Conservation (phyloP, 2,329 filamentous ascomycete species). For the Fonsecaea monophora region DNA sequence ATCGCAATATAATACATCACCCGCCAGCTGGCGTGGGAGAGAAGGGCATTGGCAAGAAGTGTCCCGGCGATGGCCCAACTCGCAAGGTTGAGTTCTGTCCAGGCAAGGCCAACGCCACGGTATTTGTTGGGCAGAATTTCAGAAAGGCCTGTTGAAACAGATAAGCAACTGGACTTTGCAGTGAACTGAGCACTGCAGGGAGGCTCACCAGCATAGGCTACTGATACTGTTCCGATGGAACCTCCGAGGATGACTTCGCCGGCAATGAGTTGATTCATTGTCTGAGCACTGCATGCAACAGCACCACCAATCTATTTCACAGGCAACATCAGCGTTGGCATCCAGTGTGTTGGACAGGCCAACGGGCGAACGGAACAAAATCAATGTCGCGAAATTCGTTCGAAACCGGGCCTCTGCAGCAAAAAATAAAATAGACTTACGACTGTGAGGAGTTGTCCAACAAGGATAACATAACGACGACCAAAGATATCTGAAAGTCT, state of each 20-base stretch:
- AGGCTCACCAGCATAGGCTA: conserved; percentile 30
- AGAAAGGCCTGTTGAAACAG: conserved; percentile 25
- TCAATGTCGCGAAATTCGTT: not conserved
- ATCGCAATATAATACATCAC: conserved; percentile 60
- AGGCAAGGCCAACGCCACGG: conserved; percentile 32
- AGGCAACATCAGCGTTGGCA: not conserved
- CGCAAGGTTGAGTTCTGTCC: conserved; percentile 34
- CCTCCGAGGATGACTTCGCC: conserved; percentile 33
- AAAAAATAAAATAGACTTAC: not conserved
- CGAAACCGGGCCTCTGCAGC: not conserved
- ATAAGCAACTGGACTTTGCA: not conserved
- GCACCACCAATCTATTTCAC: conserved; percentile 23
- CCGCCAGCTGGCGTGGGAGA: conserved; percentile 59
- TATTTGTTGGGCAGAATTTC: conserved; percentile 35
- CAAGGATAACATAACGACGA: conserved; percentile 33
- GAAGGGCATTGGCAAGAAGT: conserved; percentile 31
- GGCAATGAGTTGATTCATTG: conserved; percentile 35
- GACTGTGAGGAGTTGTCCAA: conserved; percentile 32
- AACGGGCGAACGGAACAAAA: not conserved
- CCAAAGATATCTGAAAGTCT: conserved; percentile 34
- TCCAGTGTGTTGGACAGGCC: too few species aligned
- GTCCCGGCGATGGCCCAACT: conserved; percentile 33
- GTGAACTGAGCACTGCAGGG: not conserved
- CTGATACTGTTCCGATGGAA: conserved; percentile 32
- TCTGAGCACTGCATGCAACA: conserved; percentile 30